Evolutionary conservation across 306 rosid genomes (phyloP), one percentile per base, ranked within the genome.

Genomic region (Crotalaria pallida): DNA sequence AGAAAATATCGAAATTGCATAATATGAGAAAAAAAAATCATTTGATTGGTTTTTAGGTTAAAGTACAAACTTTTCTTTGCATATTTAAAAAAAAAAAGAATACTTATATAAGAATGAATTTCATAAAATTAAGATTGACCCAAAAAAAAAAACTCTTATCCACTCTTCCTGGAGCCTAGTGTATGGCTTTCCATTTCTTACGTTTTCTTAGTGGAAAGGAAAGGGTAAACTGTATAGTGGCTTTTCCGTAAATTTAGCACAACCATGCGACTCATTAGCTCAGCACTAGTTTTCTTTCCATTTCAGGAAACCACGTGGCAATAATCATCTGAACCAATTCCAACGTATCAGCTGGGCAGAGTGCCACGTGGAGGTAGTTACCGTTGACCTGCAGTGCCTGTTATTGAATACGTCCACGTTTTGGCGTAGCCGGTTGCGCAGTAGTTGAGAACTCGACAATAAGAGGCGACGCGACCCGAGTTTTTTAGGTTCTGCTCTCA

Each of bases 241-340:
- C 79, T 57, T 69, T 77, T 17, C 65, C 79, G 79, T 82, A 78
- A 79, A 75, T 74, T 5, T 45, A 31, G 81, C 13, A 17, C 1
- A 41, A 62, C 8, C 83, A 62, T 36, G 69, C 62, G 76, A 79
- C 49, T 56, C 62, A 8, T 0, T 6, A 6, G 61, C n/a, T 55
- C 6, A 40, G 12, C 3, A 44, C 48, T 47, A 48, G 47, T 19
- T 44, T 6, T 0, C 44, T 26, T 41, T 26, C 49, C 50, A 47
- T 12, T 71, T 58, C 9, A 6, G 16, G 49, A 26, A 40, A 5
- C 45, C 45, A 10, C 15, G 45, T 22, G 3, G 4, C 48, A 41
- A 21, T 6, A 40, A 31, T 10, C 16, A 40, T 22, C 19, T 1
- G 50, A 75, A 10, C 6, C 17, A 0, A 21, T n/a, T 40, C 16